These are phyloP conservation scores for Blastomyces percursus DNA, from an alignment of 2,329 filamentous ascomycete genomes.

Conservation along the genomic window DNA sequence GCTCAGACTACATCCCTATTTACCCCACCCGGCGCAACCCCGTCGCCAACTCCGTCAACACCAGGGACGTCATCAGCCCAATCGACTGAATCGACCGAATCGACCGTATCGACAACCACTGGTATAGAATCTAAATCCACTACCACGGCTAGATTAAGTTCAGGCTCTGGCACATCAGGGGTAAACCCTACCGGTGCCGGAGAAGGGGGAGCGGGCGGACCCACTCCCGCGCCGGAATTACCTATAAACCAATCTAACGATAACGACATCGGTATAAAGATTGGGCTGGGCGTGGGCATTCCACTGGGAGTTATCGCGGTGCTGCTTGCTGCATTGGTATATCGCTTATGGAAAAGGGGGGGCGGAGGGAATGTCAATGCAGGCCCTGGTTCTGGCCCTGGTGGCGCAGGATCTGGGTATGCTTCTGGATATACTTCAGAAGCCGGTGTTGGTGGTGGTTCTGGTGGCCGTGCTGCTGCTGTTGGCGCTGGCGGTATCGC, in stretches of 20 bases:
- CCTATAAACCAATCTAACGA: neutral
- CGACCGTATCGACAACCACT: neutral
- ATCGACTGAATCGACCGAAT: neutral
- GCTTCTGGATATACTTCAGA: neutral
- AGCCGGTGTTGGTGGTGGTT: neutral
- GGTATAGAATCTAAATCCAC: neutral
- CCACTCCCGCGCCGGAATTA: neutral
- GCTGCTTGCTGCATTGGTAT: neutral
- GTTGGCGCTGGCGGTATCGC: neutral
- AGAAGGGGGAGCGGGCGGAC: neutral
- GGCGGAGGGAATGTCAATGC: neutral
- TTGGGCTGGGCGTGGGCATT: slow-evolving; percentile 7
- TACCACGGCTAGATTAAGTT: neutral
- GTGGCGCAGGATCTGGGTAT: neutral
- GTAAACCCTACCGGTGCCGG: neutral
- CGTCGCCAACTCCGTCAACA: neutral
- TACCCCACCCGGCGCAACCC: slow-evolving; percentile 1
- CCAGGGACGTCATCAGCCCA: neutral
- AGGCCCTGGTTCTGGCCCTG: neutral
- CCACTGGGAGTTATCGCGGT: slow-evolving; percentile 4
- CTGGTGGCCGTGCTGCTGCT: neutral
- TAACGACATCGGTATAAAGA: neutral
- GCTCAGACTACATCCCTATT: neutral
- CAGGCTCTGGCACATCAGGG: neutral
- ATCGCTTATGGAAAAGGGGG: neutral